Base-by-base conservation (phyloP, 208 protist genomes). In the Balamuthia mandrillaris region DNA sequence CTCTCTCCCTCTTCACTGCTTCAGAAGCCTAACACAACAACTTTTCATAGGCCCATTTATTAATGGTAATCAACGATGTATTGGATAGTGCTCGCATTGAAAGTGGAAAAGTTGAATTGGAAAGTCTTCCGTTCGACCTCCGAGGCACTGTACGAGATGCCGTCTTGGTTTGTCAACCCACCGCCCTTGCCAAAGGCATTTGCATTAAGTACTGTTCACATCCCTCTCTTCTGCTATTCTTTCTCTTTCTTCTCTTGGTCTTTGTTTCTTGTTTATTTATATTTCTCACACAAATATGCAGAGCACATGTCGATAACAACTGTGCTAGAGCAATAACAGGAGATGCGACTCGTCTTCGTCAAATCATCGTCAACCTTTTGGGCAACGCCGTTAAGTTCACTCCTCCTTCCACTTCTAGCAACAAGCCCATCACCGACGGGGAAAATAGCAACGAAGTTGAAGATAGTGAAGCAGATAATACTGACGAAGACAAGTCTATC, bases 341-440 rank as follows among this genome's bases (percentile, higher is more conserved):
- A 3, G 72, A 81, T 24, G 31, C 72, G 21, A 27, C 44, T 5
- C 54, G 88, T 18, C 31, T 90, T n/a, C 44, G 79, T 18, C 90
- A 92, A 35, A 86, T 92, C 0, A 9, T 92, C 2, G 33, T 86
- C 6, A 92, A 92, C 77, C 35, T 93, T 0, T 27, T 87, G 27
- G 63, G 66, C 10, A 92, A 93, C 54, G 87, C 90, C 0, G 47
- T 91, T 31, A 92, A 92, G 47, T 93, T 91, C 60, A 81, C 49
- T n/a, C n/a, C n/a, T n/a, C n/a, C n/a, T n/a, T n/a, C n/a, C n/a
- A n/a, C n/a, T n/a, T n/a, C 10, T 31, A 29, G 0, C 47, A 63
- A 24, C 33, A 37, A 9, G 72, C 35, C 18, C 27, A 0, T 14
- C 29, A 41, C 1, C 60, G 47, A 61, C 45, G 18, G 72, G 21